phyloP scores from a whole-genome alignment of 345 rosid species.

The Angophora floribunda region DNA sequence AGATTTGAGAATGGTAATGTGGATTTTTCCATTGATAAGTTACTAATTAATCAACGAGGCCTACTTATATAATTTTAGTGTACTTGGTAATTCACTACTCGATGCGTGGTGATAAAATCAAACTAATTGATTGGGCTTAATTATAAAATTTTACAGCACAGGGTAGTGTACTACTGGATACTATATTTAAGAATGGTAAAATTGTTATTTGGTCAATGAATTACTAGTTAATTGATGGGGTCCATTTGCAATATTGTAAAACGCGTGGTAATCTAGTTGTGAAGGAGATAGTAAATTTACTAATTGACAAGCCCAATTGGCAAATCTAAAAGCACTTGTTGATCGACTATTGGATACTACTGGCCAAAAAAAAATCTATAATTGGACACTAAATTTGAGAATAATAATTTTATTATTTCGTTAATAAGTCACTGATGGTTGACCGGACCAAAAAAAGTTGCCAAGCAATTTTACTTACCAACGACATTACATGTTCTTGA shows the following conservation, averaged over 20 bases:
- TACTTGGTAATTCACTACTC: background rate
- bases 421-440: background rate
- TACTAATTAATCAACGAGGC: background rate
- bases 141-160: background rate
- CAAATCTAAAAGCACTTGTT: background rate
- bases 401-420: too few species aligned
- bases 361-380: background rate
- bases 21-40: background rate
- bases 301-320: background rate
- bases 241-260: background rate
- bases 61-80: background rate
- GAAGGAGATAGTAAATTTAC: background rate
- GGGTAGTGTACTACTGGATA: background rate
- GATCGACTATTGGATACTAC: background rate
- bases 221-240: background rate
- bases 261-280: background rate
- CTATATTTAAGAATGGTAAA: background rate
- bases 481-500: too few species aligned
- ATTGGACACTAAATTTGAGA: background rate
- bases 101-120: background rate
- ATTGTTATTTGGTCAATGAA: background rate
- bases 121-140: background rate
- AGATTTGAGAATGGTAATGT: background rate
- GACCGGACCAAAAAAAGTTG: background rate
- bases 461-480: background rate